Base-by-base conservation (phyloP, 2,329 filamentous ascomycete genomes). In the Ophiostoma fasciatum region DNA sequence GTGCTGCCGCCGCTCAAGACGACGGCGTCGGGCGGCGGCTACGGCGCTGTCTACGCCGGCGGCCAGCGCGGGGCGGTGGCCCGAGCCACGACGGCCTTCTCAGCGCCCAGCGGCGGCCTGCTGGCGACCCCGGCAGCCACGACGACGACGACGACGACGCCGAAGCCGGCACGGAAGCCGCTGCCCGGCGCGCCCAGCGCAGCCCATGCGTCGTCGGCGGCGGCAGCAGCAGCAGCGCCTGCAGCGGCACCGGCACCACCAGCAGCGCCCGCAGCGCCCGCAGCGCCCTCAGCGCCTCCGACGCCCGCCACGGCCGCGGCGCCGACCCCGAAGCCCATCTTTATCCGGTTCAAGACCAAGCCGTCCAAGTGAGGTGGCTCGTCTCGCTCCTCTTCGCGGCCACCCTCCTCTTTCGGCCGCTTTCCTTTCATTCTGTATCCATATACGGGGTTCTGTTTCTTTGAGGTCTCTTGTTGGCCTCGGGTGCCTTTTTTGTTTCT, bases 281-380 rank as follows among this genome's bases (percentile, higher is more conserved):
- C 38, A 4, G 27, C 38, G 17, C 25, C 39, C 3, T 14, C 35
- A n/a, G n/a, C 28, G 9, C 21, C 36, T n/a, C 28, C 19, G 37
- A 15, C 38, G 28, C 23, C 38, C 2, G 27, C 38, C 7, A 31
- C 35, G 14, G 21, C 39, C 2, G 15, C 35, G 4, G 17, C 34
- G 11, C 33, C 42, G 6, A 23, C 27, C 9, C 33, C 34, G 17
- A 45, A 42, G 19, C 36, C 38, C 2, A 44, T 46, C 9, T 28
- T 46, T 9, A 45, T 44, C 22, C 46, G 43, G 33, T 43, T 47
- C 27, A 47, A 47, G 42, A 35, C 37, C 13, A 46, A 46, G 35
- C 20, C 42, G n/a, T 35, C 37, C 4, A 34, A 27, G 19, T 20
- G 21, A 17, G 21, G 31, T 19, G n/a, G 15, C 13, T 8, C 3